Conservation (phyloP, 1,139 yeast genomes). For the Geotrichum reessii region DNA sequence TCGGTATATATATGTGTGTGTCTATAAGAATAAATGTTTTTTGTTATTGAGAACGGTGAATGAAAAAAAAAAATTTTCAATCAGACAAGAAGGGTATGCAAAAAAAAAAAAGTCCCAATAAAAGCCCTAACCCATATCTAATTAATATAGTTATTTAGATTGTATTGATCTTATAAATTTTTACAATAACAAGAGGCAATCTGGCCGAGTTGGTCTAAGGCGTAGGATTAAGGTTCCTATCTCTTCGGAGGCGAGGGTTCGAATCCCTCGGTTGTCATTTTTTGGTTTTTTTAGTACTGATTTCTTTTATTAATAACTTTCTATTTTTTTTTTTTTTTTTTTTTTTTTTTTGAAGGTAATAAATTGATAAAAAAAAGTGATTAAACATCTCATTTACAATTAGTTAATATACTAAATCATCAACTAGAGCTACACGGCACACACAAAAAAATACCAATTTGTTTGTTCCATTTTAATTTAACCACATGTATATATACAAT, state of each 20-base stretch:
- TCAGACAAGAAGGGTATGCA: background rate
- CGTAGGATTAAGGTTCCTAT: conserved; percentile 34
- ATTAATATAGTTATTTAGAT: background rate
- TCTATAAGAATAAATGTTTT: background rate
- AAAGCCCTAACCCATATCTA: background rate
- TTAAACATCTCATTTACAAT: too few species aligned
- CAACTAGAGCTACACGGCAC: too few species aligned
- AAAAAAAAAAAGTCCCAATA: background rate
- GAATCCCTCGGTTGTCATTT: conserved; percentile 35
- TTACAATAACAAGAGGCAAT: conserved; percentile 23
- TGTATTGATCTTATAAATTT: background rate
- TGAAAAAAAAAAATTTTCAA: background rate
- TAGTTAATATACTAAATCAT: too few species aligned
- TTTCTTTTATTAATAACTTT: too few species aligned
- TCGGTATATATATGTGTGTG: conserved; percentile 19
- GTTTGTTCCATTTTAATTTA: background rate
- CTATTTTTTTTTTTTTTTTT: too few species aligned
- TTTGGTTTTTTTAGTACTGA: conserved; percentile 18
- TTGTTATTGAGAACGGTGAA: background rate
- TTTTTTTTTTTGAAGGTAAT: too few species aligned
- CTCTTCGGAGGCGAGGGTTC: conserved; percentile 37
- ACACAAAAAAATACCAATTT: background rate
- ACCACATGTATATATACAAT: background rate
- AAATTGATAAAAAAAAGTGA: too few species aligned
- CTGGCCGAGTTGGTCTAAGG: conserved; percentile 37